phyloP scores from a whole-genome alignment of 1,139 yeast species.

The Kodamaea derodonti region DNA sequence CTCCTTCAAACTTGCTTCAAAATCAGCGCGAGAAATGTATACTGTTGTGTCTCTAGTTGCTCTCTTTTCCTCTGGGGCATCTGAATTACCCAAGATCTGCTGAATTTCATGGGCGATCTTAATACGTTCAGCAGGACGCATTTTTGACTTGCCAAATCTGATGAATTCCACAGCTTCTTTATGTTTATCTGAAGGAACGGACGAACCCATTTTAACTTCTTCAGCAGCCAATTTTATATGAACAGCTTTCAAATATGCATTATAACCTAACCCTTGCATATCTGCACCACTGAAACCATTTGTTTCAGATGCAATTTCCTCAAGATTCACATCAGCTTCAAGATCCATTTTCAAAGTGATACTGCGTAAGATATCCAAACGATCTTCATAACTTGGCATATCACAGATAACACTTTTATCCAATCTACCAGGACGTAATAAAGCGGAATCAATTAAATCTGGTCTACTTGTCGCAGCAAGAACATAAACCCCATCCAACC shows the following conservation, averaged over 20 bases:
- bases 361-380: conserved; percentile 68
- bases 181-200: conserved; percentile 12
- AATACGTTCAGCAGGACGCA: conserved; percentile 44
- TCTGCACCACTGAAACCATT: conserved; percentile 93
- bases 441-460: conserved; percentile 90
- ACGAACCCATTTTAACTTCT: conserved; percentile 22
- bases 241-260: conserved; percentile 87
- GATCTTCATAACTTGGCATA: conserved; percentile 69
- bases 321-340: conserved; percentile 48
- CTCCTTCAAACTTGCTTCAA: conserved; percentile 62
- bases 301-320: conserved; percentile 54
- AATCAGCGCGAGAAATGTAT: conserved; percentile 49
- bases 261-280: conserved; percentile 86
- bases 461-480: conserved; percentile 96
- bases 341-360: conserved; percentile 56
- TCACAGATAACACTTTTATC: conserved; percentile 91
- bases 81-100: conserved; percentile 22
- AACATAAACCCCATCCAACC: conserved; percentile 93
- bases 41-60: conserved; percentile 20
- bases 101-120: conserved; percentile 46
- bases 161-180: conserved; percentile 29
- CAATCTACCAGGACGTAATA: conserved; percentile 90
- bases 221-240: conserved; percentile 63
- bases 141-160: conserved; percentile 29
- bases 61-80: conserved; percentile 11